A percentile compares a stretch with the other conserved stretches of the same genome.
These are phyloP conservation scores for Alternaria sp. DNA, from an alignment of 2,329 filamentous ascomycete genomes.

Conservation along the genomic window DNA sequence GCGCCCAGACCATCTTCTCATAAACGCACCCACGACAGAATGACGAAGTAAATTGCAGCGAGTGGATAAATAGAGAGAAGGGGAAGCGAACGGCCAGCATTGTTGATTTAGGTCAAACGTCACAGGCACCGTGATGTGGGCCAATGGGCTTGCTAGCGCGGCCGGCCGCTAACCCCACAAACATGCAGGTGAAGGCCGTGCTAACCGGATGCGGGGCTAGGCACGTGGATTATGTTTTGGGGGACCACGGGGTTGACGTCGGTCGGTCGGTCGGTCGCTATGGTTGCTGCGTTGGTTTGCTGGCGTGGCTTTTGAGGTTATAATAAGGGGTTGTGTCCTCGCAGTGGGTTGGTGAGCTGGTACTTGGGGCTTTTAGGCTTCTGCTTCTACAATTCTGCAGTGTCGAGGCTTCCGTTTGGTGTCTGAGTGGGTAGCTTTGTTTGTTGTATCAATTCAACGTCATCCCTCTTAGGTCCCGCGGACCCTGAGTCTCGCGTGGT, in stretches of 20 bases:
- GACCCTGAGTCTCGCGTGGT: background rate
- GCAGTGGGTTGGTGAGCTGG: background rate
- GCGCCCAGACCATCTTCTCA: background rate
- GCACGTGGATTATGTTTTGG: background rate
- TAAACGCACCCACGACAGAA: background rate
- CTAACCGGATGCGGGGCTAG: slow-evolving; percentile 3
- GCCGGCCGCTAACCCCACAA: slow-evolving; percentile 3
- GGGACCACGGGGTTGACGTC: slow-evolving; percentile 12
- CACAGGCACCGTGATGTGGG: slow-evolving; percentile 6
- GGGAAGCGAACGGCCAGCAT: background rate
- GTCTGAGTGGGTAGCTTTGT: background rate
- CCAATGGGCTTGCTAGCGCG: slow-evolving; percentile 4
- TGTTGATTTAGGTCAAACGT: slow-evolving; percentile 1
- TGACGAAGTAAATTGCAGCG: background rate
- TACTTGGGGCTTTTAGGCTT: background rate
- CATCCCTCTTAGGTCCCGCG: slow-evolving; percentile 3
- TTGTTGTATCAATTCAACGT: slow-evolving; percentile 11
- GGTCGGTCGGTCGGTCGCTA: background rate
- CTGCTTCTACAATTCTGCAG: background rate
- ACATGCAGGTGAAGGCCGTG: background rate
- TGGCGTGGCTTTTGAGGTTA: background rate
- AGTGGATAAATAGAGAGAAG: background rate
- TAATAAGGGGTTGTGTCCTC: background rate
- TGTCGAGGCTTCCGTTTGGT: background rate
- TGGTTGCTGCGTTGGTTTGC: background rate